These are phyloP conservation scores for Podospora pseudopauciseta DNA, from an alignment of 495 filamentous ascomycete species.

Conservation along the genomic window DNA sequence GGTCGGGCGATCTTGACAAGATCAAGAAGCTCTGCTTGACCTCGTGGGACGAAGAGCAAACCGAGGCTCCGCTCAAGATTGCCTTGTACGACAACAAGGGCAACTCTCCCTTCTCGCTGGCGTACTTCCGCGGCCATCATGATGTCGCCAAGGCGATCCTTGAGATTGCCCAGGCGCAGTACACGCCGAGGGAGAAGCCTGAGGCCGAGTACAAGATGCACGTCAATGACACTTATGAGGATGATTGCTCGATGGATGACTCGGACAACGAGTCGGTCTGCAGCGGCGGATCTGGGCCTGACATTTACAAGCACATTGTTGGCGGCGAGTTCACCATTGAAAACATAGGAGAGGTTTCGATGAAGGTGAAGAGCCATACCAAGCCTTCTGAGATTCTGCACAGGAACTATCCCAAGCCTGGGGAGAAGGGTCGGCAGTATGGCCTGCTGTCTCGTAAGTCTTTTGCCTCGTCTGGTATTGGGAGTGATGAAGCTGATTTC, in stretches of 20 bases:
- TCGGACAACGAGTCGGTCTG: slow-evolving; percentile 26
- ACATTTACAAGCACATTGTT: slow-evolving; percentile 50
- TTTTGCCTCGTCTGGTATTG: not conserved
- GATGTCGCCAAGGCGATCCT: slow-evolving; percentile 60
- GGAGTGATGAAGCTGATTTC: not conserved
- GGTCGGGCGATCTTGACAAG: slow-evolving; percentile 59
- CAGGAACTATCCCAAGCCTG: slow-evolving; percentile 19
- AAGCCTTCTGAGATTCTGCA: slow-evolving; percentile 48
- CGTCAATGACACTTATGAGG: slow-evolving; percentile 23
- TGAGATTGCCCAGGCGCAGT: slow-evolving; percentile 64
- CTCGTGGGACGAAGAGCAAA: slow-evolving; percentile 44
- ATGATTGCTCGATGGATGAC: slow-evolving; percentile 24
- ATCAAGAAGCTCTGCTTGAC: slow-evolving; percentile 50
- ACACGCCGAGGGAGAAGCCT: slow-evolving; percentile 45
- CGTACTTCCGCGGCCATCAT: slow-evolving; percentile 59
- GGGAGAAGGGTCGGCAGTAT: not conserved
- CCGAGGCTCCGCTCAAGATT: slow-evolving; percentile 57
- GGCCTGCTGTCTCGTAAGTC: not conserved
- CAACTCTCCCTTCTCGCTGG: slow-evolving; percentile 58
- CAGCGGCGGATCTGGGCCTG: slow-evolving; percentile 33
- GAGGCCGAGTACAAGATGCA: slow-evolving; percentile 50
- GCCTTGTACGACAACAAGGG: slow-evolving; percentile 46
- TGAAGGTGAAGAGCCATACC: slow-evolving; percentile 56
- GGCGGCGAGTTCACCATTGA: slow-evolving; percentile 66
- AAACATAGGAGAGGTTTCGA: slow-evolving; percentile 60